phyloP scores from a whole-genome alignment of 192 early-diverging fungal species.

The Diversispora epigaea region DNA sequence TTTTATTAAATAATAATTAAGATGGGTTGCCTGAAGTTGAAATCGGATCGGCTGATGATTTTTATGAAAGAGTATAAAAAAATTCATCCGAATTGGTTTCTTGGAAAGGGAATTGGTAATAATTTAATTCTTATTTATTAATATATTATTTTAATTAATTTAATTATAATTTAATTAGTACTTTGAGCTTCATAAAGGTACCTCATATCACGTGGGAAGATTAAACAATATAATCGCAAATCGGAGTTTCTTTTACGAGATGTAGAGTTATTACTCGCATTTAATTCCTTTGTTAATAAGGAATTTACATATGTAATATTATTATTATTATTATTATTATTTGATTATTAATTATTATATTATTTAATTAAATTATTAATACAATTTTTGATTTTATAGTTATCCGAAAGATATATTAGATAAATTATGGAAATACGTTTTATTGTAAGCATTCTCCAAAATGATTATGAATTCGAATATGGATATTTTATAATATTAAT shows the following conservation, averaged over 20 bases:
- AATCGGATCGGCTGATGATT: slow-evolving; percentile 74
- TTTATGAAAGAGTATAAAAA: slow-evolving; percentile 80
- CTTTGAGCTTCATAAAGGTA: slow-evolving; percentile 97
- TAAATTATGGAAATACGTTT: slow-evolving; percentile 83
- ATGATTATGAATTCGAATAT: slow-evolving; percentile 3
- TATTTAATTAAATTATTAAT: slow-evolving; percentile 18
- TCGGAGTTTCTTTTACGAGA: slow-evolving; percentile 83
- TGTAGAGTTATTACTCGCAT: slow-evolving; percentile 71
- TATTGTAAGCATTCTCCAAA: slow-evolving; percentile 56
- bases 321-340: not conserved
- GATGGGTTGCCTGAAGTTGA: slow-evolving; percentile 75
- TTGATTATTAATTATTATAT: not conserved
- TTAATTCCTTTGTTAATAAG: slow-evolving; percentile 38
- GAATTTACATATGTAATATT: slow-evolving; percentile 27
- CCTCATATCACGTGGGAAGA: slow-evolving; percentile 87
- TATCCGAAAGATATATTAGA: slow-evolving; percentile 80
- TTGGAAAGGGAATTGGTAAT: slow-evolving; percentile 90
- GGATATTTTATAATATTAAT: not conserved
- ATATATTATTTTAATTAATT: slow-evolving; percentile 13
- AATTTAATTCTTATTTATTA: not conserved
- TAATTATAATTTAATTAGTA: slow-evolving; percentile 52
- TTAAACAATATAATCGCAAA: slow-evolving; percentile 84
- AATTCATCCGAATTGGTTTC: slow-evolving; percentile 65
- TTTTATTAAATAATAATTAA: no score
- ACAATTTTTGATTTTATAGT: slow-evolving; percentile 22